Base-by-base conservation (phyloP, 257 asterid species). In the Solanum stenotomum region DNA sequence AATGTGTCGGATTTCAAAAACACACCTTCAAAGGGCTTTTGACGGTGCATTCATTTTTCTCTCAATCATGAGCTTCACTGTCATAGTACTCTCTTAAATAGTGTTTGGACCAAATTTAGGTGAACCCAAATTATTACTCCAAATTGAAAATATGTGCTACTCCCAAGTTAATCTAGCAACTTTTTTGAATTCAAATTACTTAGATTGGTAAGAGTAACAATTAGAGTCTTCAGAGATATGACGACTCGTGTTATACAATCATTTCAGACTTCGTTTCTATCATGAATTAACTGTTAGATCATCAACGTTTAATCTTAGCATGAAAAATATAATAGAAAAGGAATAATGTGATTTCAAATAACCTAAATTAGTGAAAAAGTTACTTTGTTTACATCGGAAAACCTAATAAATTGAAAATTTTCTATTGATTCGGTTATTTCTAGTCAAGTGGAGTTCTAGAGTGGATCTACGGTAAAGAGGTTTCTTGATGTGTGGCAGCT, bases 1-100 rank as follows among this genome's bases (percentile, higher is more conserved):
- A 56, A 88, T 87, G 70, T 86, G 90, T 90, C 89, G 92, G 90
- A 91, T 82, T 82, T 46, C 56, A 82, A 74, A 82, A 82, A 20
- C 18, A 71, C 52, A 92, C 88, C 90, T 89, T 46, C 85, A 49
- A 49, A 75, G 81, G 71, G 84, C 65, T 83, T 65, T 70, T 38
- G 87, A 85, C 78, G 89, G 90, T 42, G 84, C 61, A 44, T 85
- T 82, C 70, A 49, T 81, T 79, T 56, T 14, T 31, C 84, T 10
- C 8, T 88, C 40, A 49, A 82, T 82, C 70, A 49, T 18, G 42
- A 82, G 70, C 37, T 16, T 14, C 12, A 31, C 11, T 82, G 12
- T 23, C 44, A 49, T 16, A 5, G 15, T 82, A 49, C 85, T 44
- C 13, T 79, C 65, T 42, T 16, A 81, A 81, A 27, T 79, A 8